Percentiles rank a stretch among this genome's conserved stretches.
Conservation (phyloP, 2,329 filamentous ascomycete genomes). For the Lachnellula arida region DNA sequence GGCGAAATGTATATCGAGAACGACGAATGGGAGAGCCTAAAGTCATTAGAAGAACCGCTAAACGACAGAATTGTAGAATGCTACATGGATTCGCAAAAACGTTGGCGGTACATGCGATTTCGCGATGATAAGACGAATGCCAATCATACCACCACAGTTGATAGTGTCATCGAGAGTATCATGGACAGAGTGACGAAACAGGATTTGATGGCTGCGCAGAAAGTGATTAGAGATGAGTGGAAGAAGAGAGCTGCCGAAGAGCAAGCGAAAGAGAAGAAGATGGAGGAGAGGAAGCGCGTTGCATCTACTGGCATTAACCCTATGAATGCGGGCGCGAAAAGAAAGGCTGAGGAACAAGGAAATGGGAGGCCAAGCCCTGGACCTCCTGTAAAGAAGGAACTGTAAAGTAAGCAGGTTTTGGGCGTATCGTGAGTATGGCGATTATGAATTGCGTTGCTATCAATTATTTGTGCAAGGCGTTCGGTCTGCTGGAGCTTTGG, state of each 20-base stretch:
- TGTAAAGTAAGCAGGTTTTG: neutral
- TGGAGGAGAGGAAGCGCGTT: constrained; percentile 15
- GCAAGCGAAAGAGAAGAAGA: constrained; percentile 16
- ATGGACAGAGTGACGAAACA: constrained; percentile 77
- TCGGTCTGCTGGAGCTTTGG: too few relatives aligned
- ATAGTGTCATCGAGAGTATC: constrained; percentile 87
- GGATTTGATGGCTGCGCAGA: constrained; percentile 68
- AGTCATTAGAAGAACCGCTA: constrained; percentile 67
- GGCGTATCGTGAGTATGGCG: neutral
- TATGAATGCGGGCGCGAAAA: constrained; percentile 15
- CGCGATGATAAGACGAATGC: constrained; percentile 89
- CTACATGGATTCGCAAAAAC: constrained; percentile 66
- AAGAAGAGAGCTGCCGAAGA: constrained; percentile 44
- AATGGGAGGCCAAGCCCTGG: constrained; percentile 25
- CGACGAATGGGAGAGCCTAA: constrained; percentile 79
- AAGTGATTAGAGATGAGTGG: constrained; percentile 73
- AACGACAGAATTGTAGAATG: constrained; percentile 89
- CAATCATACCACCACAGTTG: constrained; percentile 80
- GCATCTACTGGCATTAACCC: constrained; percentile 10
- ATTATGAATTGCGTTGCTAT: neutral
- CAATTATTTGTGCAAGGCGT: too few relatives aligned
- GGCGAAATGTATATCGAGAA: constrained; percentile 64
- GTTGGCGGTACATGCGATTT: constrained; percentile 86
- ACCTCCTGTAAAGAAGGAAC: constrained; percentile 14
- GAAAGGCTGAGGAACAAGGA: constrained; percentile 27